These are phyloP conservation scores for Silybum marianum DNA, from an alignment of 129 eudicot genomes.

Conservation along the genomic window DNA sequence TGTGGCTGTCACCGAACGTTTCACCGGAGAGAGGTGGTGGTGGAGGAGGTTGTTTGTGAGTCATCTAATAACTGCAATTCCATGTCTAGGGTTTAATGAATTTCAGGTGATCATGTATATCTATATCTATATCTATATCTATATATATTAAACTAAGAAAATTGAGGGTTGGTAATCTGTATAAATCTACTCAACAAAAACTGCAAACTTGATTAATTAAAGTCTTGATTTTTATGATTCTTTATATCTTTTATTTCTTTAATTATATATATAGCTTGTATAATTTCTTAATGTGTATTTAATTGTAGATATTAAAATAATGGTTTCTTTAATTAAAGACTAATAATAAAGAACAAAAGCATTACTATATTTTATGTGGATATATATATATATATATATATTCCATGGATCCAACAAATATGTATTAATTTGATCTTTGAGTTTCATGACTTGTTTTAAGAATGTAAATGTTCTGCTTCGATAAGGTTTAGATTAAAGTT, in stretches of 20 bases:
- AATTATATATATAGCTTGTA: not conserved
- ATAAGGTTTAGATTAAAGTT: too few species aligned
- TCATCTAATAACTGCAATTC: slow-evolving; percentile 22
- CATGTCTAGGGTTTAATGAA: not conserved
- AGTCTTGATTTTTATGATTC: not conserved
- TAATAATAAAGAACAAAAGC: too few species aligned
- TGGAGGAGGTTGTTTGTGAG: slow-evolving; percentile 51
- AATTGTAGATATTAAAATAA: not conserved
- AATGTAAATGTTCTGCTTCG: too few species aligned
- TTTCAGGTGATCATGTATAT: not conserved
- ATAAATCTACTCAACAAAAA: not conserved
- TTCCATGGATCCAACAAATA: too few species aligned
- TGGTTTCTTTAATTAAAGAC: not conserved
- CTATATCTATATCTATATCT: too few species aligned
- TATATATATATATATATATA: too few species aligned
- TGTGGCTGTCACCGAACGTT: slow-evolving; percentile 62
- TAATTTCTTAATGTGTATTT: not conserved
- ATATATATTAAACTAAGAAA: not conserved
- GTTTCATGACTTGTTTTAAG: too few species aligned
- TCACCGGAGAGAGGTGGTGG: slow-evolving; percentile 34
- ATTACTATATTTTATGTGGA: too few species aligned
- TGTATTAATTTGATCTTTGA: too few species aligned
- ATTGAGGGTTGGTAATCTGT: not conserved
- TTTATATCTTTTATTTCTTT: too few species aligned
- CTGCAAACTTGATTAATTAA: not conserved